phyloP scores from a whole-genome alignment of 2,329 filamentous ascomycete species.

The Pseudogymnoascus destructans region DNA sequence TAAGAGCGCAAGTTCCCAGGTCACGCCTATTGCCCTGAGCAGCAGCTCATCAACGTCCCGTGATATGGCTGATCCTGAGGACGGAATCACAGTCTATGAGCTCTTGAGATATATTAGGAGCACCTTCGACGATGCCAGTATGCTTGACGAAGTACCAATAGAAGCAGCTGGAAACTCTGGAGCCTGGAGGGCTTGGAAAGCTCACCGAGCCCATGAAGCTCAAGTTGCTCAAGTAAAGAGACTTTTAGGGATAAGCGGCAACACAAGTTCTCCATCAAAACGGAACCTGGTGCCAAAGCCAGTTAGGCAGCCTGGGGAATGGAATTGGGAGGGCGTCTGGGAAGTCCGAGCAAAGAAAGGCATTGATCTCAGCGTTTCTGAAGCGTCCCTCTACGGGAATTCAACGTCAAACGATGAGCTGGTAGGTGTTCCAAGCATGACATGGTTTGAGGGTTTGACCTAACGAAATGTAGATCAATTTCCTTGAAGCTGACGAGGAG shows the following conservation, averaged over 20 bases:
- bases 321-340: constrained; percentile 99
- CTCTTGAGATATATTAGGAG: constrained; percentile 71
- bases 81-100: constrained; percentile 41
- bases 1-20: neutral
- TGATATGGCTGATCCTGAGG: constrained; percentile 10
- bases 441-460: neutral
- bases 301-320: constrained; percentile 56
- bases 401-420: constrained; percentile 53
- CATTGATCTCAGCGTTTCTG: constrained; percentile 63
- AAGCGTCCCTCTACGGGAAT: constrained; percentile 64
- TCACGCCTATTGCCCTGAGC: neutral
- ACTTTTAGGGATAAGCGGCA: neutral
- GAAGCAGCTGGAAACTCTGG: constrained; percentile 78
- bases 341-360: constrained; percentile 74
- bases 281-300: constrained; percentile 10
- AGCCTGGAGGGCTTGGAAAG: constrained; percentile 87
- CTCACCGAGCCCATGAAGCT: constrained; percentile 44
- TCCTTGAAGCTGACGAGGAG: constrained; percentile 47
- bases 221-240: neutral
- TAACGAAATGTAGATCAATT: constrained; percentile 42
- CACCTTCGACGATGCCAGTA: constrained; percentile 62
- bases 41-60: neutral
- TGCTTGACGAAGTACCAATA: constrained; percentile 67
- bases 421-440: constrained; percentile 38
- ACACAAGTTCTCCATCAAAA: constrained; percentile 1